A percentile compares a stretch with the other conserved stretches of the same genome.
These are phyloP conservation scores for Talaromyces sp. DNA, from an alignment of 2,329 filamentous ascomycete species.

Conservation along the genomic window DNA sequence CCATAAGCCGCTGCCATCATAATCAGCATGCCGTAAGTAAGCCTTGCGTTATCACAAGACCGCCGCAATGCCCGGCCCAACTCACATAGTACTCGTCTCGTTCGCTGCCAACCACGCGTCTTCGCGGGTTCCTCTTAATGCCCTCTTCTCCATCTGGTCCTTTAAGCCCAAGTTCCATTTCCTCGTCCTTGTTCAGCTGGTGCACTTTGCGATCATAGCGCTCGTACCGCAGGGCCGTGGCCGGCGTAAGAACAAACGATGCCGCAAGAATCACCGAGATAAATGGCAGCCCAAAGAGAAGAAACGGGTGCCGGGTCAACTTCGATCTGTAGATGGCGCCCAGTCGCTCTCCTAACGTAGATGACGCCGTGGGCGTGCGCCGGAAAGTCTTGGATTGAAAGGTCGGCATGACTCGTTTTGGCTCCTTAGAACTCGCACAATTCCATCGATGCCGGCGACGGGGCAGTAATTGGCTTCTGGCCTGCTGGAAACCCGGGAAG, in stretches of 20 bases:
- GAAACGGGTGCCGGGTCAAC: slow-evolving; percentile 76
- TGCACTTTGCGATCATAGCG: slow-evolving; percentile 84
- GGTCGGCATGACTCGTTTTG: slow-evolving; percentile 45
- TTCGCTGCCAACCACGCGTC: slow-evolving; percentile 38
- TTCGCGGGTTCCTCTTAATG: slow-evolving; percentile 51
- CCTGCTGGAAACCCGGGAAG: background rate
- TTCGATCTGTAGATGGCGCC: slow-evolving; percentile 70
- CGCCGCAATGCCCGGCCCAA: background rate
- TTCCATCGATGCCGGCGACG: background rate
- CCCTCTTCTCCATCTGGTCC: slow-evolving; percentile 68
- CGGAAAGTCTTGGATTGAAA: slow-evolving; percentile 71
- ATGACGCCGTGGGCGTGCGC: slow-evolving; percentile 42
- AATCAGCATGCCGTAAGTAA: background rate
- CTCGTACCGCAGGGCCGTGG: slow-evolving; percentile 90
- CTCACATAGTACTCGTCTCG: slow-evolving; percentile 45
- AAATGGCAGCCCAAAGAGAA: slow-evolving; percentile 91
- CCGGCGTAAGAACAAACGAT: slow-evolving; percentile 90
- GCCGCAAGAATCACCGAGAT: slow-evolving; percentile 83
- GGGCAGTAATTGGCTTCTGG: background rate
- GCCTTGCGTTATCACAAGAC: background rate
- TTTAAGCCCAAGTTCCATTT: slow-evolving; percentile 69
- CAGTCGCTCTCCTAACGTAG: slow-evolving; percentile 60
- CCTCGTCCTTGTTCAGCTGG: slow-evolving; percentile 79
- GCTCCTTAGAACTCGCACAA: background rate
- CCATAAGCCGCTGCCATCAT: slow-evolving; percentile 61